Conservation (phyloP, 352 stramenopile species). For the Globisporangium carolinianum region DNA sequence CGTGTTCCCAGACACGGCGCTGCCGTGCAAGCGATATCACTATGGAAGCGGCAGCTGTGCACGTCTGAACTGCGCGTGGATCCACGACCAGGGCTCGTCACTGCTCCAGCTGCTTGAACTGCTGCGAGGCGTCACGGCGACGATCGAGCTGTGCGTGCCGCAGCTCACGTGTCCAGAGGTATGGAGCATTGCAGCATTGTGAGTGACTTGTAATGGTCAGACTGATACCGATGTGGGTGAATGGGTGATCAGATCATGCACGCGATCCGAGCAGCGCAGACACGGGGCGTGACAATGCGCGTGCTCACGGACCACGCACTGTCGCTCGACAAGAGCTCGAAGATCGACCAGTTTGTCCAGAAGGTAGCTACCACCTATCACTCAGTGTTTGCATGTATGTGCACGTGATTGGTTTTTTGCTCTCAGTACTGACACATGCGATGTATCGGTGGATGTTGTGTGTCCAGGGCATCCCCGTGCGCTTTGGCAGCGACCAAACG, state of each 20-base stretch:
- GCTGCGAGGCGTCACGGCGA: not conserved
- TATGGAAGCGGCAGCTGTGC: not conserved
- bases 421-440: too few species aligned
- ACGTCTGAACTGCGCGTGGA: not conserved
- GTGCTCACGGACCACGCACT: not conserved
- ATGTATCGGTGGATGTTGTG: too few species aligned
- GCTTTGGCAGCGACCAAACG: not conserved
- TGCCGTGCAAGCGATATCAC: conserved; percentile 1
- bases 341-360: not conserved
- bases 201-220: too few species aligned
- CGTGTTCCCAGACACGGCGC: conserved; percentile 2
- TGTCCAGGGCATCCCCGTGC: not conserved
- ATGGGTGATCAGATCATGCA: not conserved
- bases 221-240: not conserved
- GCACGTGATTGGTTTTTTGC: too few species aligned
- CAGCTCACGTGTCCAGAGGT: conserved; percentile 2
- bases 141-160: not conserved
- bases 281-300: not conserved
- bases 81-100: conserved; percentile 1
- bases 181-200: not conserved
- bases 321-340: not conserved
- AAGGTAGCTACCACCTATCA: not conserved
- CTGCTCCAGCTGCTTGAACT: not conserved
- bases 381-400: not conserved
- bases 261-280: not conserved